Percentiles rank a stretch among this genome's conserved stretches.
phyloP scores from a whole-genome alignment of 2,329 filamentous ascomycete species.

The Neobulgaria alba region DNA sequence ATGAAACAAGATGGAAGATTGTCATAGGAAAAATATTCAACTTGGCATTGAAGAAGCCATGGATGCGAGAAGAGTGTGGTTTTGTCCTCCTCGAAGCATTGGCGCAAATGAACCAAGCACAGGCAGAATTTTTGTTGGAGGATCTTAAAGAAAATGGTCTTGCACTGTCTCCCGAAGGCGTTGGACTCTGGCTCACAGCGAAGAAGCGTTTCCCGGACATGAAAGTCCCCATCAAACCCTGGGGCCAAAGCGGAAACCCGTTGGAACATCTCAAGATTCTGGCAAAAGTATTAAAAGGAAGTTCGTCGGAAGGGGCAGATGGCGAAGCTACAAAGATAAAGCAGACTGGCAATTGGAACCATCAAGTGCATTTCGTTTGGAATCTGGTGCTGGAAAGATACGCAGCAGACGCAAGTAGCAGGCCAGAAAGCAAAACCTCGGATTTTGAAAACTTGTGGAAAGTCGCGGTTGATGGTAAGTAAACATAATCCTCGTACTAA shows the following conservation, averaged over 20 bases:
- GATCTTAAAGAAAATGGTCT: constrained; percentile 56
- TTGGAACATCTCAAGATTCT: constrained; percentile 62
- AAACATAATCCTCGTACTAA: neutral
- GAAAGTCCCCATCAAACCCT: constrained; percentile 59
- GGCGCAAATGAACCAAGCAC: constrained; percentile 46
- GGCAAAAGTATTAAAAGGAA: constrained; percentile 73
- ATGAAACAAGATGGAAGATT: constrained; percentile 51
- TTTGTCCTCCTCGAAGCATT: constrained; percentile 71
- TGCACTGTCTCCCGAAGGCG: constrained; percentile 75
- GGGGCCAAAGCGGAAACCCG: constrained; percentile 61
- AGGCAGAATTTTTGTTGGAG: constrained; percentile 53
- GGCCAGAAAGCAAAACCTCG: constrained; percentile 23
- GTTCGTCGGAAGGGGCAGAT: constrained; percentile 42
- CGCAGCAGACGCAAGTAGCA: constrained; percentile 27
- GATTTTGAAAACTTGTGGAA: constrained; percentile 75
- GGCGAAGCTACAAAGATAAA: constrained; percentile 34
- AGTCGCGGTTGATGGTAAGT: constrained; percentile 73
- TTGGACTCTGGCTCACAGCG: constrained; percentile 77
- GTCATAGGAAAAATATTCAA: constrained; percentile 67
- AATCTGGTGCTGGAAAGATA: constrained; percentile 60
- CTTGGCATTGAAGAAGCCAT: constrained; percentile 73
- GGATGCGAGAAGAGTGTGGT: constrained; percentile 82
- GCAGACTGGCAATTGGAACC: constrained; percentile 64
- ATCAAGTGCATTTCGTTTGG: constrained; percentile 84
- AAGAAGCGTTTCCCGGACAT: constrained; percentile 55